Evolutionary conservation across 345 rosid species (phyloP), one percentile per base, ranked within the genome.

Genomic region (Psidium guajava): DNA sequence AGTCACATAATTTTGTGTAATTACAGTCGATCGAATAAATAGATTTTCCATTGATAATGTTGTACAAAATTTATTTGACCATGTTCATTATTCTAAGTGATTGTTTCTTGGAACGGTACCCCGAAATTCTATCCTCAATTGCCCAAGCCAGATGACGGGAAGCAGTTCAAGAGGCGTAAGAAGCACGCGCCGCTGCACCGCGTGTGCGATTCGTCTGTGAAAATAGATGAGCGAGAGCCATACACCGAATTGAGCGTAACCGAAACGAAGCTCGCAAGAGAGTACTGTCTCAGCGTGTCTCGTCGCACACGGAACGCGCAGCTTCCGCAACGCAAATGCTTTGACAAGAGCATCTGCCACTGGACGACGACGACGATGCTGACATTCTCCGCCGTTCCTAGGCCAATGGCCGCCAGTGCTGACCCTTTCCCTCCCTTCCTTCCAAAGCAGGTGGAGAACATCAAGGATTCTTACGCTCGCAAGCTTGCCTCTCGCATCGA

Each of bases 401-500:
- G 6, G 74, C 85, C 55, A 44, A 69, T 81, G 8, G 89, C 90
- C 24, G 84, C 88, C 50, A 61, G 81, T 18, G 89, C 83, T 57
- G 56, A 11, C 50, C 55, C 57, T 82, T 92, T 92, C 77, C 95
- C 95, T 88, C 58, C 95, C 21, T 93, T 94, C 86, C 90, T 94
- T 7, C 97, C 95, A 27, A 92, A 88, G 83, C 86, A 94, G 87
- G 91, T 93, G 20, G 90, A 91, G 55, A 86, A 91, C 47, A 90
- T 94, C 86, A 91, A 91, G 86, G 94, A 92, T 85, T 50, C 90
- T 0, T 91, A 83, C 56, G 95, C 97, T 44, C 89, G 93, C 83
- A 91, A 86, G 85, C 93, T 94, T 49, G 97, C 97, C 73, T 20
- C 93, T 21, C 87, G 94, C 86, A 92, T 94, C 84, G 86, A 91